phyloP scores from a whole-genome alignment of 2,329 filamentous ascomycete genomes.

The Hymenoscyphus repandus region DNA sequence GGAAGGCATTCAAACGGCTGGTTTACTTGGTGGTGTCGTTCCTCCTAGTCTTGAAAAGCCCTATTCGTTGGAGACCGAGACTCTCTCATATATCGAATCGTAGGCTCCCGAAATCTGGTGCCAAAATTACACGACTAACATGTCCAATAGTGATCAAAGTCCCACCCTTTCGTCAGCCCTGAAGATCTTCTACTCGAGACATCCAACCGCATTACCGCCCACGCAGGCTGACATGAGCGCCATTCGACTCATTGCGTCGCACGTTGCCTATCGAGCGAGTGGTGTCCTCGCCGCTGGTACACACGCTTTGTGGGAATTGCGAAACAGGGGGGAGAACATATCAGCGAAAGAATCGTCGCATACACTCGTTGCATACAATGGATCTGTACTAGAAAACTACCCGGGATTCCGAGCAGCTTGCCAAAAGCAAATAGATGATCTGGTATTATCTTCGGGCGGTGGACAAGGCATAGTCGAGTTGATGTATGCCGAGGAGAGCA shows the following conservation, averaged over 20 bases:
- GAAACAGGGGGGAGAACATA: conserved; percentile 41
- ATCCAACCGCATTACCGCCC: conserved; percentile 40
- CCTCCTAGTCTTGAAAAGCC: conserved; percentile 46
- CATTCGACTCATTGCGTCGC: conserved; percentile 47
- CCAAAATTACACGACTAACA: conserved; percentile 2
- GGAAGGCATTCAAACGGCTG: conserved; percentile 51
- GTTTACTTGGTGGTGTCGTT: conserved; percentile 50
- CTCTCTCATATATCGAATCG: conserved; percentile 48
- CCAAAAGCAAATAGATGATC: conserved; percentile 57
- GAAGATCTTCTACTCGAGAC: conserved; percentile 43
- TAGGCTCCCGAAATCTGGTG: conserved; percentile 28
- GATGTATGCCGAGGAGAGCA: conserved; percentile 67
- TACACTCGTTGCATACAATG: conserved; percentile 70
- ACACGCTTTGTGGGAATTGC: conserved; percentile 54
- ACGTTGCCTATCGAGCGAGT: conserved; percentile 53
- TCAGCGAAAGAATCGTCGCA: conserved; percentile 31
- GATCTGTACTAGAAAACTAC: conserved; percentile 75
- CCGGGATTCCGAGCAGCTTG: conserved; percentile 59
- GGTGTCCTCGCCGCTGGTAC: conserved; percentile 55
- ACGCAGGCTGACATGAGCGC: conserved; percentile 45
- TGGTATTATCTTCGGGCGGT: conserved; percentile 43
- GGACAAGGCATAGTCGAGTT: conserved; percentile 48
- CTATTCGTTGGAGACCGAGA: conserved; percentile 58
- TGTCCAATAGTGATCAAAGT: conserved; percentile 14
- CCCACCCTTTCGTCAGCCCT: conserved; percentile 33